phyloP scores from a whole-genome alignment of 2,329 filamentous ascomycete genomes.

The Cladosporium sp. region DNA sequence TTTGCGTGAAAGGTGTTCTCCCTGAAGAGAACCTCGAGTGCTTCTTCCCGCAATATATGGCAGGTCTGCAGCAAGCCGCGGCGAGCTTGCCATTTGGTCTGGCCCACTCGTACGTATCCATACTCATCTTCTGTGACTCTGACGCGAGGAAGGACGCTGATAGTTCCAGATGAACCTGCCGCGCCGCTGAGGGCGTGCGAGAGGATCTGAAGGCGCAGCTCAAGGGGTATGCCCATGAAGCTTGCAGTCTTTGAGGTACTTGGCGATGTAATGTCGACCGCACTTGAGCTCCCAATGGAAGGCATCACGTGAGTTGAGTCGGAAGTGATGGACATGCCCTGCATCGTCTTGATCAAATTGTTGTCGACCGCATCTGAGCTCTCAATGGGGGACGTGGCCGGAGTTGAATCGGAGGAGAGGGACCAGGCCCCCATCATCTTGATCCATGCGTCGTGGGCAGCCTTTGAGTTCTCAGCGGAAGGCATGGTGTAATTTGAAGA shows the following conservation, averaged over 20 bases:
- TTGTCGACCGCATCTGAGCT: background rate
- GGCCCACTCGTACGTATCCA: too few species aligned
- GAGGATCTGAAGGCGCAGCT: background rate
- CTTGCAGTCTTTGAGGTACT: background rate
- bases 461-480: background rate
- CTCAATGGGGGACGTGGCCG: too few species aligned
- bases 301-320: background rate
- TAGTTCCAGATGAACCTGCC: background rate
- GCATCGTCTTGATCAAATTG: background rate
- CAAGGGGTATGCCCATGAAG: constrained; percentile 1
- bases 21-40: background rate
- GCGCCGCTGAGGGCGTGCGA: background rate
- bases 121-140: too few species aligned
- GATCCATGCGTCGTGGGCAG: background rate
- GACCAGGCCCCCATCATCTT: background rate
- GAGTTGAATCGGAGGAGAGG: background rate
- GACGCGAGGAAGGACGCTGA: constrained; percentile 1
- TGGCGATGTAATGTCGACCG: background rate
- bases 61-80: constrained; percentile 1
- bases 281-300: background rate
- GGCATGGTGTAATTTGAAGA: background rate
- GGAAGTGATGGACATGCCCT: background rate
- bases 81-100: constrained; percentile 1
- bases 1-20: background rate
- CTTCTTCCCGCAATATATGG: background rate